Evolutionary conservation across 2,329 filamentous ascomycete genomes (phyloP), one percentile per base, ranked within the genome.

Genomic region (Sporothrix pseudoabietina): DNA sequence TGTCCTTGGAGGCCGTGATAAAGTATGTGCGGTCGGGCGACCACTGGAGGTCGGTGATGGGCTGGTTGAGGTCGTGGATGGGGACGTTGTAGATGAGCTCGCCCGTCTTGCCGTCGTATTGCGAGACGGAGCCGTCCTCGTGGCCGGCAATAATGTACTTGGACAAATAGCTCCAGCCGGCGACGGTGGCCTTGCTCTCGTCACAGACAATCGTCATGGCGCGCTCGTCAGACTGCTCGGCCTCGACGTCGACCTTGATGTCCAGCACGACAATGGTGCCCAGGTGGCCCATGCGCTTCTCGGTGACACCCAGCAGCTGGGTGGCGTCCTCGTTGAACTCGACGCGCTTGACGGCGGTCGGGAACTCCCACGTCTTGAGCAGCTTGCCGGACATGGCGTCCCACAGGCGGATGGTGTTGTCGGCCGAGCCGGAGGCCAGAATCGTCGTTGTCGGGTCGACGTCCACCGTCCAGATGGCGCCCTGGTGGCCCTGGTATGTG

Each of bases 321-420:
- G 89, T 92, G 80, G 95, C 96, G 83, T 99, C 96, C 80, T 97
- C 92, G 81, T 91, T 94, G 87, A 99, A 99, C 85, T 98, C 95
- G 82, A 97, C 94, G 79, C 96, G 90, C 90, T 99, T 98, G 83
- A 99, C 94, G 77, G 94, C 94, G 61, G 96, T 98, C 75, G 92
- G 91, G 85, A 98, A 98, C 78, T 99, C 94, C 96, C 96, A 99
- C 73, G 92, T 93, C 90, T 98, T 98, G 80, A 99, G 88, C 82
- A 93, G 91, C 82, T 93, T 93, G 81, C 96, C 96, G 19, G 92
- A 92, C 88, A 94, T 92, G 82, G 98, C 88, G 82, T 99, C 94
- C 96, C 96, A 99, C 80, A 99, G 88, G 80, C 94, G 91, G 84
- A 99, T 95, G 61, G 95, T 98, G 88, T 98, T 98, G 86, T 99